Conservation (phyloP, 1,284 basidiomycete species). For the Naganishia liquefaciens region DNA sequence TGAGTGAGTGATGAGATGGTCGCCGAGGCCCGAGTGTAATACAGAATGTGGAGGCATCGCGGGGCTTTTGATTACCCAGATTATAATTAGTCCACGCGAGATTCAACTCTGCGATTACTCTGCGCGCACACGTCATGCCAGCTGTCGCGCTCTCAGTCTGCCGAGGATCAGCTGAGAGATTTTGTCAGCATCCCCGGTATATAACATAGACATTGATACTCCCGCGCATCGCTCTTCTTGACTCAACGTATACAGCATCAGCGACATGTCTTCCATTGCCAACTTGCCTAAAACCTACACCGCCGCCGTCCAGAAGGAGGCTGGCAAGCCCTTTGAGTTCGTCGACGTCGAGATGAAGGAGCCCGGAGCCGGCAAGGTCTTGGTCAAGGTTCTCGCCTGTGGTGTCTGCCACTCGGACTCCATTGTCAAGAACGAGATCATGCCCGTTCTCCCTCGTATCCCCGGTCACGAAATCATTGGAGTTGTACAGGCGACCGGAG, state of each 20-base stretch:
- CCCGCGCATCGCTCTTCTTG: background rate
- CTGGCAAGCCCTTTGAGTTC: slow-evolving; percentile 37
- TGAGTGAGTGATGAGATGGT: too few relatives aligned
- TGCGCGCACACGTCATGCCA: background rate
- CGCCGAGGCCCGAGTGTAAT: too few relatives aligned
- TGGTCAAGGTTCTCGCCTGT: slow-evolving; percentile 46
- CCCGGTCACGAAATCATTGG: slow-evolving; percentile 43
- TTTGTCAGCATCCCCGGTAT: slow-evolving; percentile 2
- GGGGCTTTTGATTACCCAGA: background rate
- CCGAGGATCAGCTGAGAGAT: too few relatives aligned
- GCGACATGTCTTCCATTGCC: slow-evolving; percentile 23
- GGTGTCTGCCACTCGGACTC: slow-evolving; percentile 35
- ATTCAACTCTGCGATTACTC: background rate
- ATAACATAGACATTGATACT: background rate
- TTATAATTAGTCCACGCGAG: background rate
- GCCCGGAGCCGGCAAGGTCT: slow-evolving; percentile 47
- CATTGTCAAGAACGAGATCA: slow-evolving; percentile 27
- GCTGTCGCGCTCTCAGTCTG: too few relatives aligned
- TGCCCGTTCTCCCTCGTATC: slow-evolving; percentile 37
- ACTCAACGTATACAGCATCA: background rate
- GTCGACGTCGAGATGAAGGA: slow-evolving; percentile 45
- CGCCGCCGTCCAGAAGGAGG: slow-evolving; percentile 40
- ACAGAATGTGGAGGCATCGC: too few relatives aligned
- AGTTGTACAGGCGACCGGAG: slow-evolving; percentile 36
- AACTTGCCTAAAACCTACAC: slow-evolving; percentile 47